A percentile compares a stretch with the other conserved stretches of the same genome.
phyloP scores from a whole-genome alignment of 1,284 basidiomycete genomes.

The Pseudozyma flocculosa region DNA sequence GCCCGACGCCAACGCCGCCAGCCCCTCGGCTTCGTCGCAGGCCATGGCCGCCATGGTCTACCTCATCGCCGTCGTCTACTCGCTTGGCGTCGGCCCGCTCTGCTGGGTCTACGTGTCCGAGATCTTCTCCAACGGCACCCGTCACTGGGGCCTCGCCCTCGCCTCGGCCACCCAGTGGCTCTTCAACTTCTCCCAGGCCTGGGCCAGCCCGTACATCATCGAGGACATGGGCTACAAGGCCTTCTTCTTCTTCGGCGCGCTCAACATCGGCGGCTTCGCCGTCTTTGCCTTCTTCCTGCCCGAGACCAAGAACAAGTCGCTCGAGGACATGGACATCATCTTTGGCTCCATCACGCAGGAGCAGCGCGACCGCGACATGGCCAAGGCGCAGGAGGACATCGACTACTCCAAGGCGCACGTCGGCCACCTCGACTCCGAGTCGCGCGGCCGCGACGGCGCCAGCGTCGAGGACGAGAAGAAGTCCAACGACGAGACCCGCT shows the following conservation, averaged over 20 bases:
- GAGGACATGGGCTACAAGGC: slow-evolving; percentile 57
- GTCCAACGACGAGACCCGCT: too few relatives aligned
- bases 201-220: slow-evolving; percentile 59
- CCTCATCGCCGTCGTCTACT: slow-evolving; percentile 2
- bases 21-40: slow-evolving; percentile 1
- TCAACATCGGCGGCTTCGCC: slow-evolving; percentile 49
- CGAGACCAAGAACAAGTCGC: slow-evolving; percentile 58
- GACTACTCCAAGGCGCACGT: neutral
- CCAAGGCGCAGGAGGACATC: neutral
- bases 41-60: slow-evolving; percentile 10
- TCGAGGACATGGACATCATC: slow-evolving; percentile 73
- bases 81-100: neutral
- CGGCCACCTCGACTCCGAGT: neutral
- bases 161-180: slow-evolving; percentile 60
- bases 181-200: slow-evolving; percentile 59
- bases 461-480: neutral
- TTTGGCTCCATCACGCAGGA: slow-evolving; percentile 70
- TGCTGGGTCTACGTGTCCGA: slow-evolving; percentile 56
- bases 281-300: slow-evolving; percentile 59
- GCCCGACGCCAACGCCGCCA: neutral
- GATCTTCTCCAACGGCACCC: slow-evolving; percentile 60
- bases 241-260: slow-evolving; percentile 59
- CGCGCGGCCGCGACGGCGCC: neutral
- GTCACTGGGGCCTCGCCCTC: slow-evolving; percentile 59
- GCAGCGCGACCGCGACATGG: slow-evolving; percentile 65